Base-by-base conservation (phyloP, 495 filamentous ascomycete species). In the Mycothermus thermophilus region DNA sequence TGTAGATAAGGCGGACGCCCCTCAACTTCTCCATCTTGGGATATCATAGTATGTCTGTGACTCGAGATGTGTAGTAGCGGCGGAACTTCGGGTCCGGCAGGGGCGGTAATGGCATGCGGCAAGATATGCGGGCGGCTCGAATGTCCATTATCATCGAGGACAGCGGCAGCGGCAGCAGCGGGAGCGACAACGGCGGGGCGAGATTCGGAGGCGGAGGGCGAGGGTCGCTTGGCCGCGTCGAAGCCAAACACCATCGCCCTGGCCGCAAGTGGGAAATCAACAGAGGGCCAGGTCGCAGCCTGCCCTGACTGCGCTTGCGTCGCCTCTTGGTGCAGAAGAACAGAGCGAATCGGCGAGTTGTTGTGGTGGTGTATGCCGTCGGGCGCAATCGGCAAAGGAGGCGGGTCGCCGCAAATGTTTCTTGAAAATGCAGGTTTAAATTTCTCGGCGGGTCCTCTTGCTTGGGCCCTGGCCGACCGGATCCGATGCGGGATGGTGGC, bases 1-100 rank as follows among this genome's bases (percentile, higher is more conserved):
- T 66, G 55, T 37, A 64, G 44, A 35, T 58, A 60, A 34, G 65
- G 63, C 38, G 64, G 61, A 41, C 62, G 58, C 35, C 47, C 47
- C 42, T 63, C 57, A 31, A 47, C 24, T 26, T 63, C 64, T 37
- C 55, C 58, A 61, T 63, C 48, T 44, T 61, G 43, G 34, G 48
- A 32, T 23, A 37, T 61, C 59, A 64, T 67, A 40, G 54, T 62
- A 40, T 47, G 44, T 34, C 44, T 30, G 47, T 40, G n/a, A n/a
- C n/a, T n/a, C n/a, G n/a, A n/a, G n/a, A n/a, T n/a, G n/a, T n/a
- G n/a, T n/a, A n/a, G n/a, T n/a, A n/a, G n/a, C n/a, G n/a, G 51
- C 19, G 24, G 36, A 42, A 49, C 40, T 32, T 52, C 37, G 23
- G 23, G 16, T 41, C 17, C 30, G 12, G 21, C 6, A 20, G 45